A percentile compares a stretch with the other conserved stretches of the same genome.
These are phyloP conservation scores for Verticillium isaacii DNA, from an alignment of 2,329 filamentous ascomycete species.

Conservation along the genomic window DNA sequence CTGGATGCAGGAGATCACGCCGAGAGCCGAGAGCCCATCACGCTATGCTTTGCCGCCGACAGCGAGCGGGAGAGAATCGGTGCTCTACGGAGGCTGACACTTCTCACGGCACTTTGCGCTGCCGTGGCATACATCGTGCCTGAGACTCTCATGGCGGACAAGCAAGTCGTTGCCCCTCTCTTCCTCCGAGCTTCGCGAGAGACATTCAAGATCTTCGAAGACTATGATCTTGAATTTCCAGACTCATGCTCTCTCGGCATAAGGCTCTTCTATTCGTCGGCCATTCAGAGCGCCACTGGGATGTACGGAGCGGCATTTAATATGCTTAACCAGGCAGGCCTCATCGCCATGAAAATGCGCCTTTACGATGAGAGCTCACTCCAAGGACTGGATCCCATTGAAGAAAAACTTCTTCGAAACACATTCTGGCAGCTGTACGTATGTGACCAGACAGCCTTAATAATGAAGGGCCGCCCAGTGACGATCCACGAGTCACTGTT, in stretches of 20 bases:
- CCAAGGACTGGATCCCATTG: constrained; percentile 25
- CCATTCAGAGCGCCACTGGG: constrained; percentile 29
- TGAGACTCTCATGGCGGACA: constrained; percentile 32
- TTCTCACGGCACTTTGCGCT: constrained; percentile 38
- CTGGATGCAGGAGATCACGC: background rate
- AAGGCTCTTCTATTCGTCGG: constrained; percentile 40
- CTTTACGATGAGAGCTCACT: constrained; percentile 33
- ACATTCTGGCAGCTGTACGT: constrained; percentile 35
- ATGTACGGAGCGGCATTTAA: constrained; percentile 16
- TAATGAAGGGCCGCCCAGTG: constrained; percentile 35
- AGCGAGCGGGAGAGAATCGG: background rate
- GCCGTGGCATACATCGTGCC: constrained; percentile 25
- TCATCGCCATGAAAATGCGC: constrained; percentile 35
- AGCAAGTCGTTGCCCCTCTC: constrained; percentile 28
- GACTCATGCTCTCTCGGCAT: constrained; percentile 36
- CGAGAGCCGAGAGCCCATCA: background rate
- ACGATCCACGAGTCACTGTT: constrained; percentile 39
- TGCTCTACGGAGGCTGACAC: constrained; percentile 18
- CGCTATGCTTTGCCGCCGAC: background rate
- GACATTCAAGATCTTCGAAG: constrained; percentile 31
- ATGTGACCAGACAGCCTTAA: constrained; percentile 32
- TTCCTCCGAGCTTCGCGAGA: constrained; percentile 33
- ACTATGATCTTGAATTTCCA: constrained; percentile 34
- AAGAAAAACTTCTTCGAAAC: constrained; percentile 31
- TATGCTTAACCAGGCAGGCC: constrained; percentile 36